Base-by-base conservation (phyloP, 148 eudicot species). In the Pouteria glomerata region DNA sequence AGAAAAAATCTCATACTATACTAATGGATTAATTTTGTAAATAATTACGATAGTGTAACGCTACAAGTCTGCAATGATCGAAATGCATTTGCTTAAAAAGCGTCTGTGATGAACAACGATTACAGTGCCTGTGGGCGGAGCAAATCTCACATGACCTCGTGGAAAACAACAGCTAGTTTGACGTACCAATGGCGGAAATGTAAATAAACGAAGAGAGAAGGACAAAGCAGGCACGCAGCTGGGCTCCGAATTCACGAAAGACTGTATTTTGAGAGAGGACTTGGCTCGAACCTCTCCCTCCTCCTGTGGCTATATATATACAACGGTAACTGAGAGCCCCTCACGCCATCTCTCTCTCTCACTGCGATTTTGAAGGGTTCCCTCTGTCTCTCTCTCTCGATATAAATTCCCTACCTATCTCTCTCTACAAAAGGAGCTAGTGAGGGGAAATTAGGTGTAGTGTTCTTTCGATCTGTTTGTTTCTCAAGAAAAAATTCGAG, bases 331-430 rank as follows among this genome's bases (percentile, higher is more conserved):
- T n/a, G n/a, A n/a, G n/a, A n/a, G 44, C 44, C 50, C 3, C 61
- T 4, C 73, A 2, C 42, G 3, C 31, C 18, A 5, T 39, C 44
- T 39, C 44, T 39, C 44, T 39, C 63, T 27, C 41, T 23, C 29
- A 35, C 57, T 57, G 42, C 62, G 61, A 68, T 37, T 68, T 44
- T 68, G 29, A 52, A 68, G 70, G 62, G 62, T 62, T 73, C 60
- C 33, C 35, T 41, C 35, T 42, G 42, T 66, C 70, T 66, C 65
- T 74, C 58, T 74, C 77, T 74, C 70, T 66, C 72, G 4, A 39
- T 39, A 39, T 39, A 39, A 3, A 39, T 24, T 21, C n/a, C n/a
- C n/a, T 73, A 51, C 68, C 64, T 52, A 3, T 34, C n/a, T 37
- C 35, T 45, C 64, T 72, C 15, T 42, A 5, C 41, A n/a, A 29